Conservation (phyloP, 1,139 yeast genomes). For the Hansenula lynferdii region DNA sequence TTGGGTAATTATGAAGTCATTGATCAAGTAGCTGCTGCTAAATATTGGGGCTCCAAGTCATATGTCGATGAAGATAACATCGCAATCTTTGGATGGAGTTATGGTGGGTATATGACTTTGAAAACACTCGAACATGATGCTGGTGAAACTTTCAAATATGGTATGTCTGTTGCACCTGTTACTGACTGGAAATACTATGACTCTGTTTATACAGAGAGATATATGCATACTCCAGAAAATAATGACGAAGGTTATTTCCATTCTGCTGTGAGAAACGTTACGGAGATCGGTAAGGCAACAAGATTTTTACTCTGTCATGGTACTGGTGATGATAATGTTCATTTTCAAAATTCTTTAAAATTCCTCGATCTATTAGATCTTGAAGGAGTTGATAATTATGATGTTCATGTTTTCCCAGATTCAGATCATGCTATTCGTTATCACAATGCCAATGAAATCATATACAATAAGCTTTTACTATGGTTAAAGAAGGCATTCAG, state of each 20-base stretch:
- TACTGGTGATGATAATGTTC: slow-evolving; percentile 80
- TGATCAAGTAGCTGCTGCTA: slow-evolving; percentile 70
- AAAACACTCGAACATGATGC: slow-evolving; percentile 67
- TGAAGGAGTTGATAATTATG: slow-evolving; percentile 60
- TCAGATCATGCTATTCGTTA: slow-evolving; percentile 68
- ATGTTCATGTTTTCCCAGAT: slow-evolving; percentile 73
- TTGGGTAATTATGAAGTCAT: slow-evolving; percentile 64
- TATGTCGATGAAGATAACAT: slow-evolving; percentile 57
- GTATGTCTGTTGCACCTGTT: slow-evolving; percentile 78
- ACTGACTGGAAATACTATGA: slow-evolving; percentile 76
- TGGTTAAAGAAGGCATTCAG: slow-evolving; percentile 56
- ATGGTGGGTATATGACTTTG: slow-evolving; percentile 74
- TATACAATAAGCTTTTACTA: slow-evolving; percentile 56
- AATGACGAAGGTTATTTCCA: slow-evolving; percentile 52
- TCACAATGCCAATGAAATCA: slow-evolving; percentile 65
- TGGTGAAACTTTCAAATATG: slow-evolving; percentile 58
- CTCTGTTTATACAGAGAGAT: slow-evolving; percentile 74
- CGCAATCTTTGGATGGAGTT: slow-evolving; percentile 84
- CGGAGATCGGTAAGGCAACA: slow-evolving; percentile 38
- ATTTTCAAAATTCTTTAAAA: slow-evolving; percentile 66
- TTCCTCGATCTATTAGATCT: slow-evolving; percentile 58
- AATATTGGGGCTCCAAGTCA: slow-evolving; percentile 45
- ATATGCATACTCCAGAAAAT: slow-evolving; percentile 65
- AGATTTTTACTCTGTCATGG: slow-evolving; percentile 75
- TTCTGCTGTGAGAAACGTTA: slow-evolving; percentile 48